Evolutionary conservation across 768 basidiomycete species (phyloP).

Genomic region (Psilocybe subaeruginosa): DNA sequence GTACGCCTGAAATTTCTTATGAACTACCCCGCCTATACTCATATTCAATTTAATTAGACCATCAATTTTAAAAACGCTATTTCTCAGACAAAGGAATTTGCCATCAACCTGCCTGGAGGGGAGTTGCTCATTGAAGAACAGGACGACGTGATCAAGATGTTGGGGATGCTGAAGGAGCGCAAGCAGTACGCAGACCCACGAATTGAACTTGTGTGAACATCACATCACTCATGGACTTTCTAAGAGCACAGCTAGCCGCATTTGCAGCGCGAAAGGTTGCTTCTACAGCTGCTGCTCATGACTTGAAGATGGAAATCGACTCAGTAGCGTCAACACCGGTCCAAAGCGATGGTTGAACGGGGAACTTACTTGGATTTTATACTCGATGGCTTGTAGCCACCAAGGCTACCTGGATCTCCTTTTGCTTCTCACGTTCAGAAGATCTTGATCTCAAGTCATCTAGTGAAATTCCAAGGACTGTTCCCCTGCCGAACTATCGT

Average conservation of each 20-base stretch:
- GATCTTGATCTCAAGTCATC: too few relatives aligned
- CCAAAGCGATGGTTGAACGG: background rate
- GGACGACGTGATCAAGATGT: slow-evolving; percentile 69
- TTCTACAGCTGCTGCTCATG: slow-evolving; percentile 25
- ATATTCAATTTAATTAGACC: slow-evolving; percentile 44
- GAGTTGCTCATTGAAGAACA: slow-evolving; percentile 73
- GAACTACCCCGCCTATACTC: too few relatives aligned
- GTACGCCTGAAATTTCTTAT: slow-evolving; percentile 34
- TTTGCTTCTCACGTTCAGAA: background rate
- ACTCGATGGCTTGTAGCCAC: too few relatives aligned
- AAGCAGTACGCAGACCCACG: slow-evolving; percentile 50
- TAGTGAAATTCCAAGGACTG: too few relatives aligned
- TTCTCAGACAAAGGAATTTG: slow-evolving; percentile 60
- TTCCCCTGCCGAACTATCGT: too few relatives aligned
- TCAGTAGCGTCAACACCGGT: slow-evolving; percentile 76
- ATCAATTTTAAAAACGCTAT: slow-evolving; percentile 69
- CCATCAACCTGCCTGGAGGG: slow-evolving; percentile 66
- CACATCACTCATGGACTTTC: background rate
- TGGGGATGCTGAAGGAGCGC: slow-evolving; percentile 62
- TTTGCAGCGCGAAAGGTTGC: slow-evolving; percentile 50
- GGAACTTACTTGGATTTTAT: background rate
- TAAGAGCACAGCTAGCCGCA: slow-evolving; percentile 55
- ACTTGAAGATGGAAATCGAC: slow-evolving; percentile 66
- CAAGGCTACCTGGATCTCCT: too few relatives aligned
- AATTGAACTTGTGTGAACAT: background rate